Conservation (phyloP, 257 asterid species). For the Lycium barbarum region DNA sequence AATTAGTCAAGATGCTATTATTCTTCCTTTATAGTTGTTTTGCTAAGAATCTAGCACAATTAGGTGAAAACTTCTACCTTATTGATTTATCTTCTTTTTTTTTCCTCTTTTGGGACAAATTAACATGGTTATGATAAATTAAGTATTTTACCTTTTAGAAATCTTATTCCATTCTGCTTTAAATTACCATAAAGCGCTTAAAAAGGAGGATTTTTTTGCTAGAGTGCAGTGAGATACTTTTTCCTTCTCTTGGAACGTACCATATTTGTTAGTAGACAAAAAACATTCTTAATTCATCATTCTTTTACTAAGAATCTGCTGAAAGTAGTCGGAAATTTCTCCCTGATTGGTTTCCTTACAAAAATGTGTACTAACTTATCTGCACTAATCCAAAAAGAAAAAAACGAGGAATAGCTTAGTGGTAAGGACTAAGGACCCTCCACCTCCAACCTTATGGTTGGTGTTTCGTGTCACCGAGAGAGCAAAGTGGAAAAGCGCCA, state of each 20-base stretch:
- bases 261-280: neutral
- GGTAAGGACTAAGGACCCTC: neutral
- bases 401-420: too few relatives aligned
- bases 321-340: neutral
- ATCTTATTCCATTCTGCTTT: neutral
- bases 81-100: neutral
- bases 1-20: neutral
- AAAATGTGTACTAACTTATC: neutral
- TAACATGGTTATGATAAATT: neutral
- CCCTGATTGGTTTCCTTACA: neutral
- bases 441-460: slow-evolving; percentile 6
- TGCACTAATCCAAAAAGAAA: neutral
- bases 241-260: neutral
- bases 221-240: neutral
- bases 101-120: neutral
- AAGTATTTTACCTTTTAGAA: neutral
- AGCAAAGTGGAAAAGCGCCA: neutral
- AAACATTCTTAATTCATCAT: neutral
- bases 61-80: neutral
- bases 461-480: neutral
- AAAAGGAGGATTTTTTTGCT: neutral
- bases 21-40: neutral
- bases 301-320: neutral
- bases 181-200: neutral
- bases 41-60: neutral